phyloP scores from a whole-genome alignment of 305 asterid genomes.

The Stenogyne calaminthoides region DNA sequence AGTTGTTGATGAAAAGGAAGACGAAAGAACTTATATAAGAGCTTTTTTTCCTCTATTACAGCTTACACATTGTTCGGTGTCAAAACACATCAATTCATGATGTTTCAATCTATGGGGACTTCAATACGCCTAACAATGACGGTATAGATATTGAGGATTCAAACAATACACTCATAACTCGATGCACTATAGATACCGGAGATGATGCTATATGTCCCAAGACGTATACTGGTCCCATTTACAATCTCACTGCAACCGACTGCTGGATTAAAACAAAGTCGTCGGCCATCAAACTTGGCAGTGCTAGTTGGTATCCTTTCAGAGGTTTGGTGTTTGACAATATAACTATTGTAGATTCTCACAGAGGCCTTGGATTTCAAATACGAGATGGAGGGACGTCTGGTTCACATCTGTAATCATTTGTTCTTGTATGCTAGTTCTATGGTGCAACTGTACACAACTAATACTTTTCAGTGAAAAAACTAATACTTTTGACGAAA shows the following conservation, averaged over 20 bases:
- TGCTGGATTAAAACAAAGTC: slow-evolving; percentile 90
- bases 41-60: slow-evolving; percentile 30
- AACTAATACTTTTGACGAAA: no score
- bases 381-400: slow-evolving; percentile 89
- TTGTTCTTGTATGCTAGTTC: neutral
- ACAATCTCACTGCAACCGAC: slow-evolving; percentile 74
- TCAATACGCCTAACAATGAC: slow-evolving; percentile 89
- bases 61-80: slow-evolving; percentile 83
- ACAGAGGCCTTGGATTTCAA: slow-evolving; percentile 84
- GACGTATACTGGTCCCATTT: slow-evolving; percentile 61
- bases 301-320: slow-evolving; percentile 77
- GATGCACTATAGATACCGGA: slow-evolving; percentile 80
- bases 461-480: no score
- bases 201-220: slow-evolving; percentile 98
- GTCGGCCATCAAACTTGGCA: slow-evolving; percentile 92
- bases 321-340: slow-evolving; percentile 63
- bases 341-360: slow-evolving; percentile 79
- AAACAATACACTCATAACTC: slow-evolving; percentile 70
- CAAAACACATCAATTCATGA: slow-evolving; percentile 64
- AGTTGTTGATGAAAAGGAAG: neutral
- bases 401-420: slow-evolving; percentile 6
- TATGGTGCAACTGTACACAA: no score
- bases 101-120: slow-evolving; percentile 70
- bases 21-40: neutral
- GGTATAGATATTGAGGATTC: slow-evolving; percentile 94